Evolutionary conservation across 306 rosid genomes (phyloP).

Genomic region (Amphicarpaea edgeworthii): DNA sequence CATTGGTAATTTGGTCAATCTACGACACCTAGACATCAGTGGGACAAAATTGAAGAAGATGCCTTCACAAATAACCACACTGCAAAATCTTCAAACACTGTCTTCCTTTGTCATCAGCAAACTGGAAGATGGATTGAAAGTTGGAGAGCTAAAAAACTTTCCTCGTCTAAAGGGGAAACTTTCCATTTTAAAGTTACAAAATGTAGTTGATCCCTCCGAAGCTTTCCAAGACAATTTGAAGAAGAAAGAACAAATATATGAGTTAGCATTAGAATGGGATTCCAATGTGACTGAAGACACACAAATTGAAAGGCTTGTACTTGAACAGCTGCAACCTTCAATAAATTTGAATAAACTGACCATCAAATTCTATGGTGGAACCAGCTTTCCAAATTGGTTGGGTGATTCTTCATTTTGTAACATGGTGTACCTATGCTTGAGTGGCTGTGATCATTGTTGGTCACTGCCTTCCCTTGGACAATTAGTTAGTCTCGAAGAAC

Average conservation of each 20-base stretch:
- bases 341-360: not conserved
- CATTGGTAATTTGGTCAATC: not conserved
- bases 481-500: constrained; percentile 3
- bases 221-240: not conserved
- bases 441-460: not conserved
- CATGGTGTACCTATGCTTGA: constrained; percentile 4
- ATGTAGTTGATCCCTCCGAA: constrained; percentile 6
- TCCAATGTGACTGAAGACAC: not conserved
- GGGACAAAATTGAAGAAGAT: not conserved
- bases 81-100: constrained; percentile 30
- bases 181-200: constrained; percentile 19
- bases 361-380: constrained; percentile 11
- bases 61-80: not conserved
- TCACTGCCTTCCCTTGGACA: constrained; percentile 31
- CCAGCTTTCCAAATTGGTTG: constrained; percentile 14
- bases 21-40: constrained; percentile 10
- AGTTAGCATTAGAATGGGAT: constrained; percentile 24
- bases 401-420: constrained; percentile 3
- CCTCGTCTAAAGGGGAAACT: constrained; percentile 21
- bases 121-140: not conserved
- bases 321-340: constrained; percentile 14
- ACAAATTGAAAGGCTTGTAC: not conserved
- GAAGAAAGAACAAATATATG: not conserved
- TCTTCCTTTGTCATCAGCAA: constrained; percentile 19
- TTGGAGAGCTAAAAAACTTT: constrained; percentile 12